A percentile compares a stretch with the other conserved stretches of the same genome.
Conservation (phyloP, 73 alveolate species). For the Stentor coeruleus region DNA sequence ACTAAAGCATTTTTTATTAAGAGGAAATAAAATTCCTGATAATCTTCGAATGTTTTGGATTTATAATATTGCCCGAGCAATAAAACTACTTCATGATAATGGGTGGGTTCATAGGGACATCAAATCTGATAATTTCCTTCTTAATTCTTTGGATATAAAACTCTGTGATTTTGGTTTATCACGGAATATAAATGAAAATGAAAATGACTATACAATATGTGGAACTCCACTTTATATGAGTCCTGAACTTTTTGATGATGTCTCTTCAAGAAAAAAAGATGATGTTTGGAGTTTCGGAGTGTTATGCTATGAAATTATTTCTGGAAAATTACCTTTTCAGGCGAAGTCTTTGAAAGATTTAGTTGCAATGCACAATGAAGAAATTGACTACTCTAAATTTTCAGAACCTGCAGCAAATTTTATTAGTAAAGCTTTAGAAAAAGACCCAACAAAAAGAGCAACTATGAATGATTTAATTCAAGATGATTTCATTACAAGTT, state of each 20-base stretch:
- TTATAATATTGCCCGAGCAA: too few species aligned
- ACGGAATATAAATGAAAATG: neutral
- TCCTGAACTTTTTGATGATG: neutral
- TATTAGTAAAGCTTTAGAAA: too few species aligned
- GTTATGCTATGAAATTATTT: too few species aligned
- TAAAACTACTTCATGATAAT: neutral
- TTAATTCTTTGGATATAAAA: neutral
- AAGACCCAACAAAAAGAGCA: neutral
- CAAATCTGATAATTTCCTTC: neutral
- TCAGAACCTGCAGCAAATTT: neutral
- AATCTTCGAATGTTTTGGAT: too few species aligned
- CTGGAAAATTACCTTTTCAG: neutral
- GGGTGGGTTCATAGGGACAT: neutral
- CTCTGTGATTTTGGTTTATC: neutral
- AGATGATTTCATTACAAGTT: too few species aligned
- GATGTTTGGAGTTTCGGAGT: neutral
- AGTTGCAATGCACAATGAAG: neutral
- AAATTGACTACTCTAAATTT: neutral
- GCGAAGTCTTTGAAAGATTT: neutral
- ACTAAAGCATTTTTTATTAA: too few species aligned
- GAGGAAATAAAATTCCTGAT: too few species aligned
- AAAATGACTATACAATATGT: neutral
- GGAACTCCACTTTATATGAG: neutral
- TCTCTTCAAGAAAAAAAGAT: neutral
- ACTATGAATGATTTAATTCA: neutral